Evolutionary conservation across 345 rosid species (phyloP).

Genomic region (Crucihimalaya himalaica): DNA sequence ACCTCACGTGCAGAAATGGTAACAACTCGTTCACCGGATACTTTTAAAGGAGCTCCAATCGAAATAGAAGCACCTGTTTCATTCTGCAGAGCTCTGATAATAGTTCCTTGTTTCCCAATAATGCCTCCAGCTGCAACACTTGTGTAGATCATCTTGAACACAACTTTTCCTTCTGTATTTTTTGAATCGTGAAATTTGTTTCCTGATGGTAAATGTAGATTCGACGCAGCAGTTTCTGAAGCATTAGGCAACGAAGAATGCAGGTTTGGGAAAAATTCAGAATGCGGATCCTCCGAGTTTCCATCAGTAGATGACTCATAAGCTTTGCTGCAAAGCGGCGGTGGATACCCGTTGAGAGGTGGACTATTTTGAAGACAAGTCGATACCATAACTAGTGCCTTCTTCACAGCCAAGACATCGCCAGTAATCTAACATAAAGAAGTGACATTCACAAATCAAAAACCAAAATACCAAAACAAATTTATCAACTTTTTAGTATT

Average conservation of each 20-base stretch:
- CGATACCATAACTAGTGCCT: conserved; percentile 61
- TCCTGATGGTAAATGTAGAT: conserved; percentile 23
- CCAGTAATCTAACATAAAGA: conserved; percentile 54
- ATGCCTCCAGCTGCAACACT: conserved; percentile 55
- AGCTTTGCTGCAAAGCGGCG: conserved; percentile 38
- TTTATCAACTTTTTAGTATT: background rate
- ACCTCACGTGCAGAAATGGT: conserved; percentile 69
- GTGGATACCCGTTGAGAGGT: conserved; percentile 48
- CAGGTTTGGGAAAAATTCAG: conserved; percentile 57
- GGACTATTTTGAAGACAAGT: conserved; percentile 46
- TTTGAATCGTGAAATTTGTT: conserved; percentile 22
- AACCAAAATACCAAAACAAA: background rate
- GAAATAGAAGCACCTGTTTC: conserved; percentile 63
- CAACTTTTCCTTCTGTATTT: conserved; percentile 41
- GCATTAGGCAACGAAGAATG: conserved; percentile 41
- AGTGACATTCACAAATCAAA: background rate
- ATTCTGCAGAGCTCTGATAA: conserved; percentile 58
- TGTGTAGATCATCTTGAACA: conserved; percentile 58
- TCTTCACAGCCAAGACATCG: conserved; percentile 56
- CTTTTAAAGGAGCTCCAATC: conserved; percentile 41
- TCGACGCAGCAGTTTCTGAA: conserved; percentile 25
- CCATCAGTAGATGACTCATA: conserved; percentile 34
- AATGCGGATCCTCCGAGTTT: conserved; percentile 45
- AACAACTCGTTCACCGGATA: conserved; percentile 51
- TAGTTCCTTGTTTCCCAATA: conserved; percentile 64